phyloP scores from a whole-genome alignment of 768 basidiomycete species.

The Cantharellus anzutake region DNA sequence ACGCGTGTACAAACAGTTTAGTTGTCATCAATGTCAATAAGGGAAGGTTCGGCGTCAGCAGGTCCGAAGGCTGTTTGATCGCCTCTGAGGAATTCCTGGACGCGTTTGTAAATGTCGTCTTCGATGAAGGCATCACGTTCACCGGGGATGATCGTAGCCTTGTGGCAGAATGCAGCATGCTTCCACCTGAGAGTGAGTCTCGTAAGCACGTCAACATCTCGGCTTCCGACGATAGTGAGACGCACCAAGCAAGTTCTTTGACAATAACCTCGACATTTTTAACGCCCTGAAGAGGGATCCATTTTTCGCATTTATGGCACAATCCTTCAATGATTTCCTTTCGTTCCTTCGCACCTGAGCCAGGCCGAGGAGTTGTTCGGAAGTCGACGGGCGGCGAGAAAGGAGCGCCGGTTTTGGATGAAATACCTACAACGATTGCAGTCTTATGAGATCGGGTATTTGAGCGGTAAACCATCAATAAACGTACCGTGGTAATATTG shows the following conservation, averaged over 20 bases:
- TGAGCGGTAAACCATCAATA: background rate
- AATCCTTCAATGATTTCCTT: constrained; percentile 41
- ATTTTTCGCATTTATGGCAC: constrained; percentile 59
- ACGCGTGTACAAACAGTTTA: too few species aligned
- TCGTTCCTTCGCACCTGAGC: constrained; percentile 31
- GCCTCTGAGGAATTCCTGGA: background rate
- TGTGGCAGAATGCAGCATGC: constrained; percentile 63
- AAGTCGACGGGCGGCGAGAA: constrained; percentile 62
- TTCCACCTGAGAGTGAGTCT: constrained; percentile 39
- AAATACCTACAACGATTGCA: constrained; percentile 33
- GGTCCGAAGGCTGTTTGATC: too few species aligned
- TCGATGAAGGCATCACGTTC: constrained; percentile 39
- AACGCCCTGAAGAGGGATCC: constrained; percentile 53
- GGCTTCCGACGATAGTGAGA: constrained; percentile 3
- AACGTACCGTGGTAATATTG: constrained; percentile 55
- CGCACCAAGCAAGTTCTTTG: constrained; percentile 58
- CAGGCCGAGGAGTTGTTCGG: constrained; percentile 26
- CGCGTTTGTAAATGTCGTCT: constrained; percentile 19
- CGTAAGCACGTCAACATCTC: background rate
- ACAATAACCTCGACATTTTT: constrained; percentile 64
- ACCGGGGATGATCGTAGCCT: constrained; percentile 32
- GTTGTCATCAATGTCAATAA: too few species aligned
- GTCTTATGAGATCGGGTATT: background rate
- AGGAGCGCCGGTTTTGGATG: constrained; percentile 43
- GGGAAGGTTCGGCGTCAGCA: too few species aligned